A percentile compares a stretch with the other conserved stretches of the same genome.
phyloP scores from a whole-genome alignment of 2,329 filamentous ascomycete species.

The Aspergillus sp. region DNA sequence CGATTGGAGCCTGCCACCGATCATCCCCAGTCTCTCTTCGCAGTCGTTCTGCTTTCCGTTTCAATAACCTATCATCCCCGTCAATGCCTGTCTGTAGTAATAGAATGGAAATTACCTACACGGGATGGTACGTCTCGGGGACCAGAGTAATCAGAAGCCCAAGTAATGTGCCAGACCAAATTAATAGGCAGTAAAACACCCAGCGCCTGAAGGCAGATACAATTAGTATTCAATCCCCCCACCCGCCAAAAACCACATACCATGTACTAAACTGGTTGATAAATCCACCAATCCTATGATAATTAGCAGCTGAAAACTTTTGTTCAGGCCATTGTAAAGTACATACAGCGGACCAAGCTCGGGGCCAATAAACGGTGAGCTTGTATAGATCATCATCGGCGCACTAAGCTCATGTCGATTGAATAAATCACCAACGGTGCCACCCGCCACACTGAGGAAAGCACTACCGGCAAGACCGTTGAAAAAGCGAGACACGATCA shows the following conservation, averaged over 20 bases:
- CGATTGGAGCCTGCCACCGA: slow-evolving; percentile 73
- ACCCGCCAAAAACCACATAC: slow-evolving; percentile 27
- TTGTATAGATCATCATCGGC: slow-evolving; percentile 80
- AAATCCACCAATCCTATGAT: slow-evolving; percentile 63
- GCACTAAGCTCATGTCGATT: slow-evolving; percentile 65
- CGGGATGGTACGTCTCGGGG: slow-evolving; percentile 79
- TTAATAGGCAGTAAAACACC: slow-evolving; percentile 81
- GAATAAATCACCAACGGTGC: slow-evolving; percentile 82
- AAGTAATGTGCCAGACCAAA: slow-evolving; percentile 71
- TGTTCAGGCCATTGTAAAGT: background rate
- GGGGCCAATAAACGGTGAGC: slow-evolving; percentile 59
- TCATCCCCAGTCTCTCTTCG: slow-evolving; percentile 76
- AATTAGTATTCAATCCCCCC: slow-evolving; percentile 6
- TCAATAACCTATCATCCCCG: slow-evolving; percentile 53
- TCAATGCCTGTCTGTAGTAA: slow-evolving; percentile 29
- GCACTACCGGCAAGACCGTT: slow-evolving; percentile 49
- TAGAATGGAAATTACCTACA: slow-evolving; percentile 27
- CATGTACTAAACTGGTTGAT: slow-evolving; percentile 75
- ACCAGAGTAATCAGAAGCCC: slow-evolving; percentile 64
- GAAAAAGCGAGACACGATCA: slow-evolving; percentile 77
- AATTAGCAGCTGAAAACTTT: slow-evolving; percentile 12
- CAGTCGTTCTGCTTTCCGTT: slow-evolving; percentile 67
- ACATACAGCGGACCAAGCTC: slow-evolving; percentile 55
- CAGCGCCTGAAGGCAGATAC: slow-evolving; percentile 55
- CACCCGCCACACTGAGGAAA: slow-evolving; percentile 70